Percentiles rank a stretch among this genome's conserved stretches.
Evolutionary conservation across 345 rosid species (phyloP).

Genomic region (Pistacia integerrima): DNA sequence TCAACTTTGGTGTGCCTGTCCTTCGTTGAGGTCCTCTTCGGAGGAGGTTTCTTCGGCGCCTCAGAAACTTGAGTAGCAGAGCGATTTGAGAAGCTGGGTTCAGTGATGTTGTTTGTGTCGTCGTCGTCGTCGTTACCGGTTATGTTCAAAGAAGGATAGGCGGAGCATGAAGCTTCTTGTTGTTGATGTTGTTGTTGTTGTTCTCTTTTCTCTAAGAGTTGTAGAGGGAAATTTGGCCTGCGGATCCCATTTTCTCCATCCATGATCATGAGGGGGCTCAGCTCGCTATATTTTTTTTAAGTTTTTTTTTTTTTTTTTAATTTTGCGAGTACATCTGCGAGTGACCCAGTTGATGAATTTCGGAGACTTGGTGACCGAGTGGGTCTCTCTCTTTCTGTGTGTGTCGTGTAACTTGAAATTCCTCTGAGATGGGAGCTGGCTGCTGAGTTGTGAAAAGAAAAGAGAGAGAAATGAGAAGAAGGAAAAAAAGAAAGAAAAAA

Average conservation of each 20-base stretch:
- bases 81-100: constrained; percentile 1
- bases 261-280: constrained; percentile 49
- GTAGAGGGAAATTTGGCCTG: constrained; percentile 78
- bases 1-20: constrained; percentile 96
- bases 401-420: constrained; percentile 39
- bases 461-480: constrained; percentile 14
- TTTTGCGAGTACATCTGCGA: constrained; percentile 22
- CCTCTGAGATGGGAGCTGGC: constrained; percentile 55
- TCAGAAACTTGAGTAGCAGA: constrained; percentile 5
- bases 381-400: constrained; percentile 39
- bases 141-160: constrained; percentile 22
- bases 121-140: background rate
- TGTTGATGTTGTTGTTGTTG: constrained; percentile 18
- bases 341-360: constrained; percentile 19
- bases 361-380: constrained; percentile 50
- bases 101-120: background rate
- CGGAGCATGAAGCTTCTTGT: constrained; percentile 29
- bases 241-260: constrained; percentile 69
- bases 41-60: constrained; percentile 58
- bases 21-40: constrained; percentile 71
- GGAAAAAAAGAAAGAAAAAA: constrained; percentile 13
- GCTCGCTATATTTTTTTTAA: constrained; percentile 20
- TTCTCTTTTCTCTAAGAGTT: constrained; percentile 59
- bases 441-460: constrained; percentile 40
- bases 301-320: background rate